Evolutionary conservation across 768 basidiomycete genomes (phyloP).

Genomic region (Suillus subalutaceus): DNA sequence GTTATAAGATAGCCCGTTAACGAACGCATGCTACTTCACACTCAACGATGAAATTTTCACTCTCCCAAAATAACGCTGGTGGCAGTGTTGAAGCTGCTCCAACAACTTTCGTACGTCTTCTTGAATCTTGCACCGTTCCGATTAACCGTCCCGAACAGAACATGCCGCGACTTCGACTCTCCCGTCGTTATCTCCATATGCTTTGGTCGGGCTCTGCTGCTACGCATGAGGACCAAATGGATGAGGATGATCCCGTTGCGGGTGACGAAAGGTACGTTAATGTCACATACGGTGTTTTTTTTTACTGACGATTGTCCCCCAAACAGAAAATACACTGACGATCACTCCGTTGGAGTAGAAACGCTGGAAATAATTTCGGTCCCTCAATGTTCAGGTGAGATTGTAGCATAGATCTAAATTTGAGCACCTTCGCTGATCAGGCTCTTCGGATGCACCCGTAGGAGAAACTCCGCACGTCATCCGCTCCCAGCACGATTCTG

Average conservation of each 20-base stretch:
- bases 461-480: not conserved
- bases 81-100: not conserved
- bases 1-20: not conserved
- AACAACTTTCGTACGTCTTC: not conserved
- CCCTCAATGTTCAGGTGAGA: not conserved
- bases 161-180: not conserved
- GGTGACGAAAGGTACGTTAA: not conserved
- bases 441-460: not conserved
- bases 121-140: not conserved
- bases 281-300: not conserved
- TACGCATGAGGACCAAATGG: not conserved
- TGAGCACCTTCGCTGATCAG: constrained; percentile 1
- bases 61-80: not conserved
- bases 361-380: no score
- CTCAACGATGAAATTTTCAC: not conserved
- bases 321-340: not conserved
- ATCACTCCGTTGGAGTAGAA: not conserved
- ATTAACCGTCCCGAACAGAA: not conserved
- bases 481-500: not conserved
- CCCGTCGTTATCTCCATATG: not conserved
- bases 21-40: not conserved
- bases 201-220: not conserved
- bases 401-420: not conserved
- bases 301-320: not conserved
- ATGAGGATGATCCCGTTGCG: not conserved